Conservation (phyloP, 2,329 filamentous ascomycete genomes). For the Emericellopsis cladophorae region DNA sequence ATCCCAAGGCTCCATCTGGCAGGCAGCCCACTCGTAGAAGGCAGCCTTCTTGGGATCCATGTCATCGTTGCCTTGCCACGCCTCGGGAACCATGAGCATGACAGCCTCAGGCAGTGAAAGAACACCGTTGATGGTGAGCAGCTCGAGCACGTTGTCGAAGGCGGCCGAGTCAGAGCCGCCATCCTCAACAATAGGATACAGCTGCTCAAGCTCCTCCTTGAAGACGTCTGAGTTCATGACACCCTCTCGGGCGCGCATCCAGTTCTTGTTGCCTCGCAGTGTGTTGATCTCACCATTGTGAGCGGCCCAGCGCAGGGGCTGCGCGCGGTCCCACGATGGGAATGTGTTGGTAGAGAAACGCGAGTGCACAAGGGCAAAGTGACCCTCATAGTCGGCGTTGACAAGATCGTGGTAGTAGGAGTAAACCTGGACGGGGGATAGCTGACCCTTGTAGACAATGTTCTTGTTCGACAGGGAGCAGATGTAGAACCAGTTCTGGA, state of each 20-base stretch:
- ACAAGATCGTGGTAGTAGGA: slow-evolving; percentile 96
- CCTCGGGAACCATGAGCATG: slow-evolving; percentile 97
- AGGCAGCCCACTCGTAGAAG: slow-evolving; percentile 97
- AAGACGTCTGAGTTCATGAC: slow-evolving; percentile 89
- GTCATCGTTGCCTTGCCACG: slow-evolving; percentile 84
- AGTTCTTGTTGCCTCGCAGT: slow-evolving; percentile 95
- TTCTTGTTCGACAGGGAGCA: slow-evolving; percentile 96
- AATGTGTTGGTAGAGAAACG: slow-evolving; percentile 98
- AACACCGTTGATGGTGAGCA: slow-evolving; percentile 90
- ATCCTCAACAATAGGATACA: slow-evolving; percentile 93
- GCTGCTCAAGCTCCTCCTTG: slow-evolving; percentile 75
- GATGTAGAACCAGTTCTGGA: slow-evolving; percentile 98
- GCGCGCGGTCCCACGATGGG: slow-evolving; percentile 94
- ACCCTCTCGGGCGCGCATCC: slow-evolving; percentile 96
- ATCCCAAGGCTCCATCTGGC: slow-evolving; percentile 99
- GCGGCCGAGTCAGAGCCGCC: slow-evolving; percentile 94
- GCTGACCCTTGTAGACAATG: slow-evolving; percentile 97
- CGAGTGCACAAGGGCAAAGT: slow-evolving; percentile 93
- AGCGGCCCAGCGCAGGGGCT: slow-evolving; percentile 90
- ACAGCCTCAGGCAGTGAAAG: slow-evolving; percentile 90
- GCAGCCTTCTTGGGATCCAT: slow-evolving; percentile 95
- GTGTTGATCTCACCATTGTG: slow-evolving; percentile 99
- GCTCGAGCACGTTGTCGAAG: slow-evolving; percentile 91
- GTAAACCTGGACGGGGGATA: slow-evolving; percentile 90
- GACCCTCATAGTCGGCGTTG: slow-evolving; percentile 92